Conservation (phyloP, 192 early-diverging fungal species). For the Backusella circina region DNA sequence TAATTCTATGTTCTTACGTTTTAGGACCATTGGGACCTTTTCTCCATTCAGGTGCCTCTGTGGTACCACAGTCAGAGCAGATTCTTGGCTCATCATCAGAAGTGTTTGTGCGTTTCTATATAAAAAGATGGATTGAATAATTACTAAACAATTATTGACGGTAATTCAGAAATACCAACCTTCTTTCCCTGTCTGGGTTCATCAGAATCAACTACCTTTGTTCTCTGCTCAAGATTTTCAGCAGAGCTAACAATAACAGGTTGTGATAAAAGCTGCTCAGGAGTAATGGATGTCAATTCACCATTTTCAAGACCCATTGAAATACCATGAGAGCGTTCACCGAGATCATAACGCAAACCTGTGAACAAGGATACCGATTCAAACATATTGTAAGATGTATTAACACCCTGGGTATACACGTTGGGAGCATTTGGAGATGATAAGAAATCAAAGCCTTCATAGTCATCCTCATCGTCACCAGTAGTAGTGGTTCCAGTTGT, state of each 20-base stretch:
- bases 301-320: constrained; percentile 14
- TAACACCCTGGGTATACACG: constrained; percentile 28
- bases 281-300: constrained; percentile 5
- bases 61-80: constrained; percentile 43
- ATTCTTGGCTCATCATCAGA: background rate
- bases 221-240: background rate
- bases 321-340: constrained; percentile 24
- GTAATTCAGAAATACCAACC: background rate
- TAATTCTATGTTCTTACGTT: constrained; percentile 29
- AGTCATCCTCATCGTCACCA: background rate
- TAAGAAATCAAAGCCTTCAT: background rate
- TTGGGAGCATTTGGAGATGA: constrained; percentile 8
- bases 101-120: background rate
- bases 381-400: background rate
- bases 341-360: constrained; percentile 23
- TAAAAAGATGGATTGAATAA: background rate
- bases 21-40: constrained; percentile 53
- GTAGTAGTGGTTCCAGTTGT: background rate
- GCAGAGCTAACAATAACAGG: background rate
- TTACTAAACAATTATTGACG: background rate
- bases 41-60: constrained; percentile 52
- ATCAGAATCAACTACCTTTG: background rate
- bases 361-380: constrained; percentile 24
- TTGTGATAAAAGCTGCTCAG: background rate
- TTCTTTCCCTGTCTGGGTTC: constrained; percentile 11